Conservation (phyloP, 75 land plant genomes). For the Pinus albicaulis region DNA sequence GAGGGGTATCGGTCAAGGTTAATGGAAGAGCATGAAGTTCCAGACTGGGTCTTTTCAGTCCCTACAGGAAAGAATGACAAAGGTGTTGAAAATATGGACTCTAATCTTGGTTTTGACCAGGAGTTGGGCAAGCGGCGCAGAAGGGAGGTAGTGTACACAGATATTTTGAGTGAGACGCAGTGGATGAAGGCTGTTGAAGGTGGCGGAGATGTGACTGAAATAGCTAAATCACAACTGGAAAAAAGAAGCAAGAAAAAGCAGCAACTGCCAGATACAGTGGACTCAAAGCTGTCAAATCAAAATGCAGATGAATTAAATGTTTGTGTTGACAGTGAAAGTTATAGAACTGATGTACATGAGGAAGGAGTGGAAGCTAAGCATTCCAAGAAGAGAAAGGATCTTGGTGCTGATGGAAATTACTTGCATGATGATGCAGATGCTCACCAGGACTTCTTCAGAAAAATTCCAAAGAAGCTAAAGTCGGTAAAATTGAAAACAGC, state of each 20-base stretch:
- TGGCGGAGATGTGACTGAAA: constrained; percentile 61
- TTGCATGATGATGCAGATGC: not conserved
- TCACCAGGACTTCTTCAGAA: constrained; percentile 7
- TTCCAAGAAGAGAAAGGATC: not conserved
- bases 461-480: constrained; percentile 9
- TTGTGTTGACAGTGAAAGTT: too few relatives aligned
- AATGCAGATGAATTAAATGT: not conserved
- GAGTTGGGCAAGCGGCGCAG: constrained; percentile 69
- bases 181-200: constrained; percentile 92
- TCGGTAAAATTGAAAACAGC: constrained; percentile 2
- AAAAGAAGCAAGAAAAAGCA: constrained; percentile 9
- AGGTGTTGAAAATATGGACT: constrained; percentile 12
- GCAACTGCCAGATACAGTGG: not conserved
- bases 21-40: constrained; percentile 94
- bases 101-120: not conserved
- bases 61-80: constrained; percentile 20
- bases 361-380: constrained; percentile 1
- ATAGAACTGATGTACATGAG: not conserved
- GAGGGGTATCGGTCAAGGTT: constrained; percentile 87
- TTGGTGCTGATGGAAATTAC: too few relatives aligned
- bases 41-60: constrained; percentile 82
- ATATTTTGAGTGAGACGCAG: constrained; percentile 79
- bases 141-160: constrained; percentile 80
- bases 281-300: not conserved
- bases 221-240: constrained; percentile 17